phyloP scores from a whole-genome alignment of 768 basidiomycete genomes.

The Mycena capillaripes region DNA sequence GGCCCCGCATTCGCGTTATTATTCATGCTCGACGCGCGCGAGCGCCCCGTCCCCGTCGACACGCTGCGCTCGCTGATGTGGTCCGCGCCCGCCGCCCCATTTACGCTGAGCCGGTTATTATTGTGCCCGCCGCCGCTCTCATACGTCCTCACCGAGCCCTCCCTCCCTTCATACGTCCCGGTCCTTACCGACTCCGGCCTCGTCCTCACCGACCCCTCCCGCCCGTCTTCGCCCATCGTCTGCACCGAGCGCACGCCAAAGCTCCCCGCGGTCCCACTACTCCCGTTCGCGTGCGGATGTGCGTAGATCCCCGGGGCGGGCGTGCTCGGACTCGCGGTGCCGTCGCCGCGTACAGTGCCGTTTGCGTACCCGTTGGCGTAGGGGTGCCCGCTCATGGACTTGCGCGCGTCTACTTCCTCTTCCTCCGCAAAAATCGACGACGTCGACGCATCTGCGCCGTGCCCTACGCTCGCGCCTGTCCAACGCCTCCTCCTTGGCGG shows the following conservation, averaged over 20 bases:
- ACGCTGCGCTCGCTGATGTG: conserved; percentile 25
- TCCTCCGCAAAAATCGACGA: too few relatives aligned
- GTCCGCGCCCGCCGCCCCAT: conserved; percentile 1
- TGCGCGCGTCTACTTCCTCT: not conserved
- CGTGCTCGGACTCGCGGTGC: conserved; percentile 26
- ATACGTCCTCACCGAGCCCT: not conserved
- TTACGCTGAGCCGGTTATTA: not conserved
- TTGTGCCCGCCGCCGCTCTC: too few relatives aligned
- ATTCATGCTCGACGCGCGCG: conserved; percentile 28
- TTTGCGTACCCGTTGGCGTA: not conserved
- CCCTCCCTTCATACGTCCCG: not conserved
- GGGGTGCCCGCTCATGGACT: too few relatives aligned
- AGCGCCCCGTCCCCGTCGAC: conserved; percentile 18
- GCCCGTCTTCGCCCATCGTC: not conserved
- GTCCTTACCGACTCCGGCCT: not conserved
- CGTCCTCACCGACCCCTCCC: not conserved
- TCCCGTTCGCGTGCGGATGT: conserved; percentile 39
- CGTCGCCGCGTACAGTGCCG: not conserved
- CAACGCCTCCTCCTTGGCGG: conserved; percentile 61
- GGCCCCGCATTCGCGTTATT: not conserved
- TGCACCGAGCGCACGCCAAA: conserved; percentile 27
- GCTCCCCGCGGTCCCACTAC: conserved; percentile 32
- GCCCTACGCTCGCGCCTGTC: conserved; percentile 38
- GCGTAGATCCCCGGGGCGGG: conserved; percentile 36
- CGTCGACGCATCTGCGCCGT: not conserved